Base-by-base conservation (phyloP, 257 asterid species). In the Solanum chmielewskii region DNA sequence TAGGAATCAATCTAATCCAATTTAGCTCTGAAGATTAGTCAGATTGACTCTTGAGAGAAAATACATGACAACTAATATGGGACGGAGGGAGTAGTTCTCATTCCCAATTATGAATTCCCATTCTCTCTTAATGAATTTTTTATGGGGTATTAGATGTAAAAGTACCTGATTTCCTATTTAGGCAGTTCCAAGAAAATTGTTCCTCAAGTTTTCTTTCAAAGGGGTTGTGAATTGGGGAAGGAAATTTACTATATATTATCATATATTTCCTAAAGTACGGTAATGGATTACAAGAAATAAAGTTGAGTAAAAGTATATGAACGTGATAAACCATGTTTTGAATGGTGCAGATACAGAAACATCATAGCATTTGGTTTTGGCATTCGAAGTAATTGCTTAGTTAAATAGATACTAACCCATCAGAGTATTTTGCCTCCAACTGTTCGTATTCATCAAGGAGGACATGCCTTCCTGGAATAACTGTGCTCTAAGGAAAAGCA, bases 341-440 rank as follows among this genome's bases (percentile, higher is more conserved):
- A 80, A 47, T 45, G 42, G 41, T 16, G 68, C 85, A 80, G 68
- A 80, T 47, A 80, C 16, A 80, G 68, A 45, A 80, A 80, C 68
- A 80, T 47, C 66, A 47, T 29, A 80, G 68, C 85, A 80, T 80
- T 29, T 80, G 44, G 42, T 44, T 80, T 73, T 10, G 81, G 29
- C 44, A 80, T 49, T 47, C 68, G 11, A 45, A 10, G 27, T 41
- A 81, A 45, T 49, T 47, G 69, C 49, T 49, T 47, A 81, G 85
- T 49, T 49, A 81, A 37, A 52, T 31, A 81, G 85, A 81, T 14
- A 87, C 91, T 86, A 66, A 91, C 93, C 91, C 92, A 13, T 87
- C 89, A 86, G 91, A 89, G 86, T 86, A 90, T 68, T 90, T 89
- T 59, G 89, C 88, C 82, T 91, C 91, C 89, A 91, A 87, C 75